Evolutionary conservation across 2,329 filamentous ascomycete genomes (phyloP).

Genomic region (Paraphaeosphaeria minitans): DNA sequence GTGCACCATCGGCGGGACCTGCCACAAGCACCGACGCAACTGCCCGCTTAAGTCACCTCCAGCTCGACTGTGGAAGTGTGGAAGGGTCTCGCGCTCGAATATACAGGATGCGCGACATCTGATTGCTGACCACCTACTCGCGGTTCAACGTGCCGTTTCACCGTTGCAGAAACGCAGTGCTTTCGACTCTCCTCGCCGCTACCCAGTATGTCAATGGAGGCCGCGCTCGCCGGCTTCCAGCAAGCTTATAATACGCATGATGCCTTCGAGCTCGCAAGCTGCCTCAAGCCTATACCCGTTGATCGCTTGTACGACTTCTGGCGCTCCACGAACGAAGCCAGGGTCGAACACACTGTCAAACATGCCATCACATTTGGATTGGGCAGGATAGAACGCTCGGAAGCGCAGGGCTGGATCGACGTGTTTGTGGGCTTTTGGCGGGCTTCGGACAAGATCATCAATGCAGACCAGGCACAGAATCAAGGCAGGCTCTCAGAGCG

Average conservation of each 20-base stretch:
- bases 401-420: slow-evolving; percentile 82
- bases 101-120: slow-evolving; percentile 3
- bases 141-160: slow-evolving; percentile 18
- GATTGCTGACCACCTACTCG: slow-evolving; percentile 9
- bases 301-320: slow-evolving; percentile 72
- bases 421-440: slow-evolving; percentile 86
- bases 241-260: slow-evolving; percentile 67
- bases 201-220: slow-evolving; percentile 63
- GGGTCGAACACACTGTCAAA: slow-evolving; percentile 71
- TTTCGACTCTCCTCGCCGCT: not conserved
- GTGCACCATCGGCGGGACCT: not conserved
- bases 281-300: slow-evolving; percentile 73
- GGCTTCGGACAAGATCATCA: slow-evolving; percentile 73
- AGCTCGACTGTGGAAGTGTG: not conserved
- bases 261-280: slow-evolving; percentile 75
- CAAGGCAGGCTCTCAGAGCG: slow-evolving; percentile 51
- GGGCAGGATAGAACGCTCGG: slow-evolving; percentile 64
- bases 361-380: slow-evolving; percentile 70
- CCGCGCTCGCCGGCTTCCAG: slow-evolving; percentile 74
- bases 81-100: not conserved
- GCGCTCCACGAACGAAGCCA: slow-evolving; percentile 70
- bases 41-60: not conserved
- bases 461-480: slow-evolving; percentile 62
- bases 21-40: not conserved
- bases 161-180: not conserved